phyloP scores from a whole-genome alignment of 2,329 filamentous ascomycete genomes.

The Colletotrichum lindemuthianum region DNA sequence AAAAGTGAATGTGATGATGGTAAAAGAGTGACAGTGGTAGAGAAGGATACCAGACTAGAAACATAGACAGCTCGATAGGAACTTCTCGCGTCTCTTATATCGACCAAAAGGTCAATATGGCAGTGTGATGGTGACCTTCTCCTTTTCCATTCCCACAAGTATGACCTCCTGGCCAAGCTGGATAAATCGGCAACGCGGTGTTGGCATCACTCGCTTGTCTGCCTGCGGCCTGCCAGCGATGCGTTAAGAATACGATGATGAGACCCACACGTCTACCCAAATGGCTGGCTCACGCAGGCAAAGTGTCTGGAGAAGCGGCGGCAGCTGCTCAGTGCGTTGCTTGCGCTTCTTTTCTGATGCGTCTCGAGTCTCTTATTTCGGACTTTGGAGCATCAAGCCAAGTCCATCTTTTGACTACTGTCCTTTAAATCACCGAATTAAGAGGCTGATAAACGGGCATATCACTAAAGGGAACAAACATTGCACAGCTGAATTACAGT shows the following conservation, averaged over 20 bases:
- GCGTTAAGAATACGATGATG: neutral
- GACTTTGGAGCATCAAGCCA: no score
- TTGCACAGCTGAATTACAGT: no score
- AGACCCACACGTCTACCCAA: constrained; percentile 12
- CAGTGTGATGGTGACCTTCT: neutral
- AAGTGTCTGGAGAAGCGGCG: neutral
- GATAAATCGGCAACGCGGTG: constrained; percentile 17
- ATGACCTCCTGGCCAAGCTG: constrained; percentile 10
- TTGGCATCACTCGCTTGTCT: constrained; percentile 23
- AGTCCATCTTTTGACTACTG: no score
- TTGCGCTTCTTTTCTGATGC: neutral
- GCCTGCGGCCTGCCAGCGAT: neutral
- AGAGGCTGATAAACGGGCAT: no score
- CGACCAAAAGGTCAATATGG: neutral
- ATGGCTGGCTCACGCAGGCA: neutral
- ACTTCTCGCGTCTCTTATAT: constrained; percentile 6
- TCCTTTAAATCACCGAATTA: no score
- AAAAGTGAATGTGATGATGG: neutral
- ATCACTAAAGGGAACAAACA: no score
- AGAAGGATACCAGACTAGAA: neutral
- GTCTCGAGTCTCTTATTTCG: no score
- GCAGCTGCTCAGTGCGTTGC: neutral
- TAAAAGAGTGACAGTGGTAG: constrained; percentile 18
- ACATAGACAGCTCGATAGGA: neutral
- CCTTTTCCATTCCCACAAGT: neutral